Evolutionary conservation across 2,329 filamentous ascomycete species (phyloP).

Genomic region (Metarhizium robertsii): DNA sequence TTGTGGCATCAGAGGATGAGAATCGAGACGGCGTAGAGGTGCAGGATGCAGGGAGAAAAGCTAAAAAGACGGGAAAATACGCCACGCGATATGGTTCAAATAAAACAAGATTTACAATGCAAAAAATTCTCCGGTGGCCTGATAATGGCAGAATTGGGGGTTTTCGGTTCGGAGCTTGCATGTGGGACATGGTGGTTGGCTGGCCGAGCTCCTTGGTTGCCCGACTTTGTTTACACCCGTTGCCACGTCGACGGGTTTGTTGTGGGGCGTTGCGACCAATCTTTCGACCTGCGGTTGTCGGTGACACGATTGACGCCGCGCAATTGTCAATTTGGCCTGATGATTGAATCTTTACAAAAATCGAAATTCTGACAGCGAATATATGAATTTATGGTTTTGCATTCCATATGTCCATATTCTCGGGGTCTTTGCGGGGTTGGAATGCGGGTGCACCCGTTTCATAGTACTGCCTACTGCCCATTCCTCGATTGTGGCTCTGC

Average conservation of each 20-base stretch:
- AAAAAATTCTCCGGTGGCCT: neutral
- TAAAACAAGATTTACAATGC: neutral
- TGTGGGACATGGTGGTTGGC: slow-evolving; percentile 18
- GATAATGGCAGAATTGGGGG: neutral
- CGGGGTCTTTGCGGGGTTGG: neutral
- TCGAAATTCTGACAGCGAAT: neutral
- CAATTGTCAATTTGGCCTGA: neutral
- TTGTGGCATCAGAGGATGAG: slow-evolving; percentile 13
- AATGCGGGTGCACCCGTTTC: neutral
- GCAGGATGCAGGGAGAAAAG: neutral
- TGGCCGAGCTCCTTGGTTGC: slow-evolving; percentile 16
- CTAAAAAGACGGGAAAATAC: neutral
- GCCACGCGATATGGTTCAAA: slow-evolving; percentile 1
- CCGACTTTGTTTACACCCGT: slow-evolving; percentile 24
- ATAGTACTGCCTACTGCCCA: too few species aligned
- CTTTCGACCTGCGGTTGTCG: neutral
- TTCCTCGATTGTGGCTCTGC: neutral
- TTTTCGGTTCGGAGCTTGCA: neutral
- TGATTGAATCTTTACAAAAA: neutral
- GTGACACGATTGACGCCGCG: neutral
- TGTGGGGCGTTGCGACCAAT: neutral
- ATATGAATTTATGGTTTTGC: neutral
- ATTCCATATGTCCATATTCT: neutral
- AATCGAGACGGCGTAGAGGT: slow-evolving; percentile 1
- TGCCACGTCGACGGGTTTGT: slow-evolving; percentile 20